phyloP scores from a whole-genome alignment of 139 green algal species.

The Micractinium sp. region DNA sequence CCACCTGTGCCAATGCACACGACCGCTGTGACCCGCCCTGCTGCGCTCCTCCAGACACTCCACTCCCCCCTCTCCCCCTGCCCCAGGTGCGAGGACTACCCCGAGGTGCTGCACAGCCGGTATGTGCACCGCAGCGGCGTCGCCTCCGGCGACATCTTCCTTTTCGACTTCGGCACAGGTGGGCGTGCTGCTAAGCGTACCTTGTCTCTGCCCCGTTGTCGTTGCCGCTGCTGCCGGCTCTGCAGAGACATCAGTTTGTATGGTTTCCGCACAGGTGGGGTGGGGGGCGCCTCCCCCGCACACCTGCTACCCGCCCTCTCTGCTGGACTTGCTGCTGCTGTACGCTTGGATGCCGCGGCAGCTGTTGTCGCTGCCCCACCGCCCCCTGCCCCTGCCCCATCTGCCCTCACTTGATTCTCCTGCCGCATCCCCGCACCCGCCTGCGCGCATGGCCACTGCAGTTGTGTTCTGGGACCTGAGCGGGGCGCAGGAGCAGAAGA shows the following conservation, averaged over 20 bases:
- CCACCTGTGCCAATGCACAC: no score
- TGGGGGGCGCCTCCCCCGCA: no score
- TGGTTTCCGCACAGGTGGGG: background rate
- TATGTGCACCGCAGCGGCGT: conserved; percentile 11
- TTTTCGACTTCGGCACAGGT: conserved; percentile 74
- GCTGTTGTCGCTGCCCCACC: background rate
- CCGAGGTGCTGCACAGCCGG: conserved; percentile 21
- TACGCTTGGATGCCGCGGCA: no score
- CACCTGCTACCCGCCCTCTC: no score
- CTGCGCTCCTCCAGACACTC: background rate
- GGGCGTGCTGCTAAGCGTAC: no score
- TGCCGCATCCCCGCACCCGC: background rate
- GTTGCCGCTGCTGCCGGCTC: background rate
- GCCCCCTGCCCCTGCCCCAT: background rate
- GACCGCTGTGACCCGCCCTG: no score
- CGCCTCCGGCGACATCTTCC: conserved; percentile 40
- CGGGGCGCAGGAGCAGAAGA: conserved; percentile 17
- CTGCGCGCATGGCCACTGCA: background rate
- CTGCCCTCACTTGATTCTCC: no score
- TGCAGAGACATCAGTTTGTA: no score
- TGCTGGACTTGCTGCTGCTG: no score
- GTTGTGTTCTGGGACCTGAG: conserved; percentile 22
- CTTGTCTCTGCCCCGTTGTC: no score
- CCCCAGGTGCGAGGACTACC: conserved; percentile 16
- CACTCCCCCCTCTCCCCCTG: background rate